A percentile compares a stretch with the other conserved stretches of the same genome.
Evolutionary conservation across 2,329 filamentous ascomycete genomes (phyloP).

Genomic region (Acrocalymma vagum): DNA sequence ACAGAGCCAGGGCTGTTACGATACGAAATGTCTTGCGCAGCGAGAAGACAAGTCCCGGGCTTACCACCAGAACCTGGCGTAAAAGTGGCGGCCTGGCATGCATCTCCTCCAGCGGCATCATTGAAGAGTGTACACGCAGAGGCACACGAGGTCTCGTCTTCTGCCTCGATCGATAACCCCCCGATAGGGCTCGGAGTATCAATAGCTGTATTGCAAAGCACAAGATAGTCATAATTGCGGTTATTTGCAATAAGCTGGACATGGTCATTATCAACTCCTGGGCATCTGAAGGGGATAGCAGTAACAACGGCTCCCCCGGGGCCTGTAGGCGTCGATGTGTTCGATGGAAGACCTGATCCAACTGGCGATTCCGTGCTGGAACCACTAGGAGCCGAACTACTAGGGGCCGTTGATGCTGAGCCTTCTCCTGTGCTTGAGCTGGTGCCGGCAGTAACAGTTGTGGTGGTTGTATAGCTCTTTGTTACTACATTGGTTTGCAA

Average conservation of each 20-base stretch:
- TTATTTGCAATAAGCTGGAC: conserved; percentile 35
- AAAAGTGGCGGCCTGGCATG: conserved; percentile 34
- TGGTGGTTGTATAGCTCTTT: conserved; percentile 12
- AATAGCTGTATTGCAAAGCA: conserved; percentile 37
- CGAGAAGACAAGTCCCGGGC: conserved; percentile 27
- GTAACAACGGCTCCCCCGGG: conserved; percentile 22
- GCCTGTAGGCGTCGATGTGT: conserved; percentile 2
- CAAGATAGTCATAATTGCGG: conserved; percentile 31
- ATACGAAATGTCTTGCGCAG: conserved; percentile 15
- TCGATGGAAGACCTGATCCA: conserved; percentile 1
- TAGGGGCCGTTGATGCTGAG: conserved; percentile 4
- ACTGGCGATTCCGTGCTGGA: conserved; percentile 8
- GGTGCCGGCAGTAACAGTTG: conserved; percentile 12
- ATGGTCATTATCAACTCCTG: conserved; percentile 19
- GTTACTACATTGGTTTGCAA: conserved; percentile 19
- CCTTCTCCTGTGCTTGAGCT: conserved; percentile 1
- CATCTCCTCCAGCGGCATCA: conserved; percentile 23
- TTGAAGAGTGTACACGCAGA: conserved; percentile 40
- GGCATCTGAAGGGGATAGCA: conserved; percentile 36
- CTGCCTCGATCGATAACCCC: conserved; percentile 18
- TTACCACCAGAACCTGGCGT: conserved; percentile 22
- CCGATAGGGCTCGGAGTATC: conserved; percentile 25
- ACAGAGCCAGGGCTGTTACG: conserved; percentile 24
- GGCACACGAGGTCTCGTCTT: conserved; percentile 33
- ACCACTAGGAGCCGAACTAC: conserved; percentile 2